A percentile compares a stretch with the other conserved stretches of the same genome.
phyloP scores from a whole-genome alignment of 2,329 filamentous ascomycete species.

The Aureobasidium musti region DNA sequence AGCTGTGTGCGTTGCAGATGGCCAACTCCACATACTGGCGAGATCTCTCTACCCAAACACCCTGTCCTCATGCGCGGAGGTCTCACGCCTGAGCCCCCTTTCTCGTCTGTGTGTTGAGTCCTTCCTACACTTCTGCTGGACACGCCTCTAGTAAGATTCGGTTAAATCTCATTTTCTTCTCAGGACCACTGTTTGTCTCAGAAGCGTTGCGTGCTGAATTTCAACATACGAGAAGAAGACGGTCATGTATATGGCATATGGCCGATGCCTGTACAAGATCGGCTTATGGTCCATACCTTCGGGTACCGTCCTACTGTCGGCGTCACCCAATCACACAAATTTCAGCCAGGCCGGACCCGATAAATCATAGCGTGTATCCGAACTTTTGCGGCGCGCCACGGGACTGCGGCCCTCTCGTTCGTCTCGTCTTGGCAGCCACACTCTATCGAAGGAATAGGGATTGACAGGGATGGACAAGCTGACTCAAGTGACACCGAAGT shows the following conservation, averaged over 20 bases:
- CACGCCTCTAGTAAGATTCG: neutral
- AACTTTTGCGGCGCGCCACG: constrained; percentile 23
- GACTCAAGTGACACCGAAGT: constrained; percentile 15
- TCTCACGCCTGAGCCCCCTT: no score
- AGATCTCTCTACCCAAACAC: no score
- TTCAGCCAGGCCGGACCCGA: constrained; percentile 14
- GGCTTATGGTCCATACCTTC: constrained; percentile 26
- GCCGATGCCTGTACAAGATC: constrained; percentile 23
- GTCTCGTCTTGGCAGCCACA: constrained; percentile 24
- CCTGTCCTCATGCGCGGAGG: no score
- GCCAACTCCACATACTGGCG: no score
- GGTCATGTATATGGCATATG: neutral
- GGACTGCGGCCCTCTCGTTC: constrained; percentile 26
- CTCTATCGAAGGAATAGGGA: constrained; percentile 21
- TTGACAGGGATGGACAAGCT: constrained; percentile 20
- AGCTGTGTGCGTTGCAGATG: no score
- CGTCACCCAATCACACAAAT: constrained; percentile 16
- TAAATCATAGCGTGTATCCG: constrained; percentile 23
- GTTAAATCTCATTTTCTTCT: neutral
- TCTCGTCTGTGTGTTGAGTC: neutral
- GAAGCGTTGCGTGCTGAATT: neutral
- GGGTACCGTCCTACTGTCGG: constrained; percentile 15
- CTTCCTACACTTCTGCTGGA: neutral
- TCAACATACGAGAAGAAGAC: neutral
- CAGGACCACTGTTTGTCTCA: no score